A percentile compares a stretch with the other conserved stretches of the same genome.
phyloP scores from a whole-genome alignment of 805 yeast species.

The Myxozyma nipponensis region DNA sequence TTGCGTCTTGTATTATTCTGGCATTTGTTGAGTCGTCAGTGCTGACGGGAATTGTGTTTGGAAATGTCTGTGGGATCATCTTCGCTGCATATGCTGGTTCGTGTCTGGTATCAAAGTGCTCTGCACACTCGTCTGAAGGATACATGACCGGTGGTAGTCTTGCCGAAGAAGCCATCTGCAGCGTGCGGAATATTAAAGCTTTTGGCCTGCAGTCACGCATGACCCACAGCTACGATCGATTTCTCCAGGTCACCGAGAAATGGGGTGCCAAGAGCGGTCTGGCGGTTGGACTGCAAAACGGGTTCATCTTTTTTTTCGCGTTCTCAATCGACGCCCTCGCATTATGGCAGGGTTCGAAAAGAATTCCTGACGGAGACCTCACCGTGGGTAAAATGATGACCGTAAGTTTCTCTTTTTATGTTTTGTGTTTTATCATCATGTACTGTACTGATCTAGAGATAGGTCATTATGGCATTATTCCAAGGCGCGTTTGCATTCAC shows the following conservation, averaged over 20 bases:
- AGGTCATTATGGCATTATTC: slow-evolving; percentile 32
- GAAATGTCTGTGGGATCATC: slow-evolving; percentile 36
- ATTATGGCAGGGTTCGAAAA: slow-evolving; percentile 37
- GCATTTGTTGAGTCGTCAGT: slow-evolving; percentile 39
- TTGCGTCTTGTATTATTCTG: slow-evolving; percentile 39
- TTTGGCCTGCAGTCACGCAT: slow-evolving; percentile 42
- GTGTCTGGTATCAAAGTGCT: slow-evolving; percentile 29
- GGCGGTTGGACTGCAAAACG: slow-evolving; percentile 27
- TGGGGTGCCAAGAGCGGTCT: slow-evolving; percentile 25
- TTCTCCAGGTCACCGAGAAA: slow-evolving; percentile 31
- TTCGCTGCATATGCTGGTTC: slow-evolving; percentile 32
- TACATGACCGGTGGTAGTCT: slow-evolving; percentile 32
- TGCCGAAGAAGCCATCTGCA: slow-evolving; percentile 43
- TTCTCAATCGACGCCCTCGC: neutral
- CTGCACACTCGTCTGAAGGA: slow-evolving; percentile 18
- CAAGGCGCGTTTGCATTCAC: slow-evolving; percentile 40
- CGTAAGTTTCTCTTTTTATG: slow-evolving; percentile 46
- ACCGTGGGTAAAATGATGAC: slow-evolving; percentile 69
- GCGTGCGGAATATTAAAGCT: slow-evolving; percentile 43
- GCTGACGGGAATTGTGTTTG: slow-evolving; percentile 37
- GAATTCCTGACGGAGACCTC: slow-evolving; percentile 40
- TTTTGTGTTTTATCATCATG: slow-evolving; percentile 38
- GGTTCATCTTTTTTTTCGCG: neutral
- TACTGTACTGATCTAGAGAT: slow-evolving; percentile 33
- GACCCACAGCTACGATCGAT: slow-evolving; percentile 35